Base-by-base conservation (phyloP, 1,284 basidiomycete species). In the Puccinia triticina region DNA sequence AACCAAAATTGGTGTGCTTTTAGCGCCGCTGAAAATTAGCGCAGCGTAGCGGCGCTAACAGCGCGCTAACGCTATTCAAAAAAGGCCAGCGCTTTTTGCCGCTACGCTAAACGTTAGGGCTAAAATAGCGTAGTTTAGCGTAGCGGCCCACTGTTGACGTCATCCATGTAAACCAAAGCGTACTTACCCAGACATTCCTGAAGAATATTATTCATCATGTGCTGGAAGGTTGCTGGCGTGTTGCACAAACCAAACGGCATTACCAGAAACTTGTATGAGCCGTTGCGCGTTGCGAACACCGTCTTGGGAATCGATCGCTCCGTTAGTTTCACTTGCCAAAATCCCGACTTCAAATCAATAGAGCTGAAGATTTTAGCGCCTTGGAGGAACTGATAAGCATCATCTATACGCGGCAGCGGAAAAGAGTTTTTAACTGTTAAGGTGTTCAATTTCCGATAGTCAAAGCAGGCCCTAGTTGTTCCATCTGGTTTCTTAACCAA, bases 161-260 rank as follows among this genome's bases (percentile, higher is more conserved):
- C 46, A 32, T 74, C 72, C 8, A 74, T 18, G 48, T 74, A 74
- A 2, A 74, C 72, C 46, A 74, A 48, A 1, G 46, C 72, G 34
- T 53, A 74, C 14, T 26, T 53, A 3, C 50, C 40, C 10, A 74
- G 18, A 16, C 57, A 3, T 85, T 87, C 78, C 89, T 86, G 0
- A 86, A 85, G 12, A 12, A 43, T 43, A 12, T 12, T 43, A 12
- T 43, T 43, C 40, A 43, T 43, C 40, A 43, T 43, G 0, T 85
- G 84, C 74, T 89, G 88, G 76, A 84, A 84, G 16, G 67, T 77
- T 26, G 71, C 53, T 1, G 83, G 83, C 1, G 83, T 80, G 57
- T 83, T 84, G 16, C 29, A 57, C 32, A 84, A 59, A 18, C 83
- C 80, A 59, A 83, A 77, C 12, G 74, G 83, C 50, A 76, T 59